phyloP scores from a whole-genome alignment of 1,284 basidiomycete genomes.

The Malassezia cuniculi region DNA sequence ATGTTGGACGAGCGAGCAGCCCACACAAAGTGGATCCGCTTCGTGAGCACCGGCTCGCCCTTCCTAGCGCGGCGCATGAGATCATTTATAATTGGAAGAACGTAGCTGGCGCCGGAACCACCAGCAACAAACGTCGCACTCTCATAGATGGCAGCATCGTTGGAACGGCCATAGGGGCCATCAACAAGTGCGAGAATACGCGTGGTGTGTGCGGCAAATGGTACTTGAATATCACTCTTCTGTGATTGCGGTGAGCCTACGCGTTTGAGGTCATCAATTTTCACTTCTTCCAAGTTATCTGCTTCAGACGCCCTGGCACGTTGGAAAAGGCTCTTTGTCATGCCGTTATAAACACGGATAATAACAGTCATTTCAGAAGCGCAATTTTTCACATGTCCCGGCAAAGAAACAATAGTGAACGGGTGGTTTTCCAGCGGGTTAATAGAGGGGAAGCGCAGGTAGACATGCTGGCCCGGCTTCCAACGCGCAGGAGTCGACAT shows the following conservation, averaged over 20 bases:
- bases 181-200: constrained; percentile 1
- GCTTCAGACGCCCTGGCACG: not conserved
- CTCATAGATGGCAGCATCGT: constrained; percentile 14
- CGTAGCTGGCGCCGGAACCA: constrained; percentile 27
- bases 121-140: constrained; percentile 20
- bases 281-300: not conserved
- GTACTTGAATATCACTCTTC: too few relatives aligned
- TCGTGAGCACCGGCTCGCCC: not conserved
- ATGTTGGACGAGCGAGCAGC: not conserved
- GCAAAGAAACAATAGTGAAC: constrained; percentile 7
- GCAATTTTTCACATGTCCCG: not conserved
- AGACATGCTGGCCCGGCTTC: constrained; percentile 10
- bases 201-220: too few relatives aligned
- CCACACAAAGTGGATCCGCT: constrained; percentile 6
- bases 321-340: constrained; percentile 4
- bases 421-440: constrained; percentile 7
- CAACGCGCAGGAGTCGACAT: constrained; percentile 11
- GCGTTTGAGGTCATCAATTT: not conserved
- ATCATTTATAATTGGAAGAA: not conserved
- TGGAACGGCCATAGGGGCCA: constrained; percentile 24
- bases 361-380: constrained; percentile 1
- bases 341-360: constrained; percentile 3
- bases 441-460: constrained; percentile 8
- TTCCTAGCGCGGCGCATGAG: not conserved
- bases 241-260: too few relatives aligned